These are phyloP conservation scores for Lagenaria siceraria DNA, from an alignment of 306 rosid genomes.

Conservation along the genomic window DNA sequence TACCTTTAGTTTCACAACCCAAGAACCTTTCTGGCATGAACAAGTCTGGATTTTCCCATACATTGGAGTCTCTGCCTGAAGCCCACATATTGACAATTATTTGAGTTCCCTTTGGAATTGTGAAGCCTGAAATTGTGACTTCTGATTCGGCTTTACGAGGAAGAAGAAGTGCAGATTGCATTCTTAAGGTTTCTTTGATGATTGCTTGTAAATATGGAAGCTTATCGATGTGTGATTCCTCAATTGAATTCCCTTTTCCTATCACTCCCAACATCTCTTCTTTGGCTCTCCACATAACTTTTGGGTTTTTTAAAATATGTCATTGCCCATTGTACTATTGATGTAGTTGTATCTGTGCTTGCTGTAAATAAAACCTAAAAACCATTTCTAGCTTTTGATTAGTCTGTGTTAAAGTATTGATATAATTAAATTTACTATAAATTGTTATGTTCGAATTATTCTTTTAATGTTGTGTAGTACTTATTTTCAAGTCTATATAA, in stretches of 20 bases:
- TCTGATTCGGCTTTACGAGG: neutral
- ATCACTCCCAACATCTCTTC: neutral
- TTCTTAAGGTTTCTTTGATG: slow-evolving; percentile 2
- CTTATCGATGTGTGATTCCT: slow-evolving; percentile 2
- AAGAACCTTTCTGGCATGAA: slow-evolving; percentile 3
- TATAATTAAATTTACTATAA: too few relatives aligned
- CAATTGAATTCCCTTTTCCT: neutral
- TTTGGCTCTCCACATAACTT: neutral
- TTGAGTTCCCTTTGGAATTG: neutral
- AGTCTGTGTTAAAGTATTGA: too few relatives aligned
- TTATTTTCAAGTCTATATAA: too few relatives aligned
- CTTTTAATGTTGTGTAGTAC: too few relatives aligned
- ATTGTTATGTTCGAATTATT: too few relatives aligned
- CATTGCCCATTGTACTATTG: neutral
- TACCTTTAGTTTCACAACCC: slow-evolving; percentile 4
- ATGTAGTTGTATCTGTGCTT: neutral
- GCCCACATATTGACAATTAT: neutral
- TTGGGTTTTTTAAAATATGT: neutral
- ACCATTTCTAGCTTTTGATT: too few relatives aligned
- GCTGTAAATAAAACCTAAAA: neutral
- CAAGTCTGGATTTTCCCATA: neutral
- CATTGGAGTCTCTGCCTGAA: neutral
- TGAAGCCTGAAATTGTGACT: neutral
- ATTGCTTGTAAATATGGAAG: slow-evolving; percentile 8
- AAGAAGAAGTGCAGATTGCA: neutral